A percentile compares a stretch with the other conserved stretches of the same genome.
These are phyloP conservation scores for Colletotrichum acutatum DNA, from an alignment of 2,329 filamentous ascomycete species.

Conservation along the genomic window DNA sequence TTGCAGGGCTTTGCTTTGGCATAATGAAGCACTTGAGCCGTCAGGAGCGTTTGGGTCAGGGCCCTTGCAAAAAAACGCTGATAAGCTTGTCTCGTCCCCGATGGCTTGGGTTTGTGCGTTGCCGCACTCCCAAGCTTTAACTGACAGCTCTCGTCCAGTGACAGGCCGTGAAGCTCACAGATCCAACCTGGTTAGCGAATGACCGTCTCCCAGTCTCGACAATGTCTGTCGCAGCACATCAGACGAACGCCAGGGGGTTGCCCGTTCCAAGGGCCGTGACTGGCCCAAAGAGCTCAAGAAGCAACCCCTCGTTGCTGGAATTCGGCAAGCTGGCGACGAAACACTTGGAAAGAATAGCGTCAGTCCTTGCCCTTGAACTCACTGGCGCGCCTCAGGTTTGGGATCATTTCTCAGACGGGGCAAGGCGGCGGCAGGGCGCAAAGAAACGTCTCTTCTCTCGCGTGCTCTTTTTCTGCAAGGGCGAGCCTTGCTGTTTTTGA, in stretches of 20 bases:
- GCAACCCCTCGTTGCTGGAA: slow-evolving; percentile 25
- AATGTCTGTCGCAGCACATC: slow-evolving; percentile 35
- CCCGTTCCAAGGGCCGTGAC: slow-evolving; percentile 30
- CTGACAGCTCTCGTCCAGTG: slow-evolving; percentile 29
- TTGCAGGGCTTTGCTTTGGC: slow-evolving; percentile 27
- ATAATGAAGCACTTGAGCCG: slow-evolving; percentile 33
- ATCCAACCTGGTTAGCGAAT: slow-evolving; percentile 20
- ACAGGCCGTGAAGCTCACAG: slow-evolving; percentile 21
- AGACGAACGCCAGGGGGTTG: slow-evolving; percentile 32
- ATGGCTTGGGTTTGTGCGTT: slow-evolving; percentile 22
- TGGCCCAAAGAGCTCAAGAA: slow-evolving; percentile 31
- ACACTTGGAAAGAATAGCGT: slow-evolving; percentile 19
- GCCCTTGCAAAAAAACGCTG: not conserved
- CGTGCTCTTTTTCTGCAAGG: slow-evolving; percentile 29
- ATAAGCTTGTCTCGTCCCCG: slow-evolving; percentile 29
- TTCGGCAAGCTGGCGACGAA: slow-evolving; percentile 31
- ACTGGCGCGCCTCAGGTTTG: slow-evolving; percentile 10
- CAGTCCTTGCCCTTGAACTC: slow-evolving; percentile 15
- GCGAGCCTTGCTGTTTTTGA: slow-evolving; percentile 19
- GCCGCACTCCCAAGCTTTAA: slow-evolving; percentile 22
- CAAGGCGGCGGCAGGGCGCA: slow-evolving; percentile 28
- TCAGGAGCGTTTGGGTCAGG: slow-evolving; percentile 34
- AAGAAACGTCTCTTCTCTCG: slow-evolving; percentile 33
- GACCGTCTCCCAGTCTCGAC: slow-evolving; percentile 22
- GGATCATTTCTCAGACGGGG: slow-evolving; percentile 28